phyloP scores from a whole-genome alignment of 2,329 filamentous ascomycete genomes.

The Hymenoscyphus infarciens region DNA sequence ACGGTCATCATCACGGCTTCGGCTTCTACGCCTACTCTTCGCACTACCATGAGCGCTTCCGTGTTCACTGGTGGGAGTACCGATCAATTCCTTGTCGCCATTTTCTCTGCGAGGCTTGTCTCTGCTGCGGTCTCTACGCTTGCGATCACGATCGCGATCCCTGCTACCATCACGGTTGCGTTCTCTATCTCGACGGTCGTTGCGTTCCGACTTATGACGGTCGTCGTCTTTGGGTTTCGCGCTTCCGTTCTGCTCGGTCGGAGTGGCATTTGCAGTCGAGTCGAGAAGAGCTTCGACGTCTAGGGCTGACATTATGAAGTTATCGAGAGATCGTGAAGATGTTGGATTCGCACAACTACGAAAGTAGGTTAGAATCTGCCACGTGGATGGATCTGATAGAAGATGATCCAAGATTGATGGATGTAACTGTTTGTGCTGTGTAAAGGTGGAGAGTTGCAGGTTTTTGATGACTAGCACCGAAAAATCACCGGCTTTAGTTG shows the following conservation, averaged over 20 bases:
- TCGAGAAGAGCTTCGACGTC: conserved; percentile 92
- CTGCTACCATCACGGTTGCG: conserved; percentile 52
- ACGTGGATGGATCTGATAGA: conserved; percentile 1
- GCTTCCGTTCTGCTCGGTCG: conserved; percentile 40
- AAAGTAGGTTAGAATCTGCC: conserved; percentile 1
- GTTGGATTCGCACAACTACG: conserved; percentile 3
- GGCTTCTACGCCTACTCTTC: conserved; percentile 77
- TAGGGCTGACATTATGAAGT: conserved; percentile 58
- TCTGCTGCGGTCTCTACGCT: conserved; percentile 56
- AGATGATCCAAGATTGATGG: not conserved
- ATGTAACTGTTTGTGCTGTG: not conserved
- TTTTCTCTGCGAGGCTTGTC: conserved; percentile 46
- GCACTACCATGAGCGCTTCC: conserved; percentile 66
- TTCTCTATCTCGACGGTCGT: conserved; percentile 51
- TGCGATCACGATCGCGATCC: conserved; percentile 54
- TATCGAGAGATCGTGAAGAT: not conserved
- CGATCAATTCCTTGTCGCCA: conserved; percentile 54
- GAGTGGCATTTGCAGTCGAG: conserved; percentile 65
- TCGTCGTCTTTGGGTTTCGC: conserved; percentile 53
- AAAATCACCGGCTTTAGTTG: not conserved
- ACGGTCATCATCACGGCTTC: conserved; percentile 72
- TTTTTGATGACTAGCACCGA: not conserved
- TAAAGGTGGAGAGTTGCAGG: conserved; percentile 1
- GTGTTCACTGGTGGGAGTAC: conserved; percentile 69
- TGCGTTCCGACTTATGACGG: conserved; percentile 52